Base-by-base conservation (phyloP, 495 filamentous ascomycete species). In the Xylaria grammica region DNA sequence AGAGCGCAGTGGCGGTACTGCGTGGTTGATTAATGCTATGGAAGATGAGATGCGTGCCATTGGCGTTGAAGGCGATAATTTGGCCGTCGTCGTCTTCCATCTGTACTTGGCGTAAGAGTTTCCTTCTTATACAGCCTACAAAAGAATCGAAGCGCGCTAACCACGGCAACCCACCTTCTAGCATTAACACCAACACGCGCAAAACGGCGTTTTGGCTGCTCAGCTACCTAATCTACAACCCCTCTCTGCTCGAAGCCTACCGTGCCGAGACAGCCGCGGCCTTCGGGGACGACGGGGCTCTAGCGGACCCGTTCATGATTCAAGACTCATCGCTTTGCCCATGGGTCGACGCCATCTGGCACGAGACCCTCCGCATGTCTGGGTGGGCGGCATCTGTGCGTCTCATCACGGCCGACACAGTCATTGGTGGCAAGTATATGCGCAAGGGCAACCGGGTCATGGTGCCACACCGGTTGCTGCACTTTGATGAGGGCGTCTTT, bases 401-500 rank as follows among this genome's bases (percentile, higher is more conserved):
- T 0, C 49, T 64, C 2, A 55, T 74, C 7, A 68, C 65, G 26
- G 36, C 20, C 17, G 72, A 74, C 50, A 68, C 66, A 1, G 40
- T 67, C 17, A 64, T 75, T 19, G 69, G 73, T 32, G 60, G 57
- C 34, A 69, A 70, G 48, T 34, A 3, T 3, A 48, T 78, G 15
- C 65, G 60, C 2, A 57, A 62, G 27, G 71, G 69, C 15, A 61
- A 65, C 45, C 68, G 70, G 8, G 44, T 77, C 54, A 71, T 77
- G 66, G 65, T 77, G 4, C 72, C 75, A 13, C 65, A 72, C 52
- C 73, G 73, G 0, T 73, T 73, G 45, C 63, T 77, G 27, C 71
- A 75, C 29, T 74, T 72, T 49, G 65, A 74, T 56, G 67, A 64
- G 56, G 17, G 52, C 15, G 60, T 71, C 7, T 74, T 73, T 29